Evolutionary conservation across 306 rosid genomes (phyloP).

Genomic region (Leucaena leucocephala): DNA sequence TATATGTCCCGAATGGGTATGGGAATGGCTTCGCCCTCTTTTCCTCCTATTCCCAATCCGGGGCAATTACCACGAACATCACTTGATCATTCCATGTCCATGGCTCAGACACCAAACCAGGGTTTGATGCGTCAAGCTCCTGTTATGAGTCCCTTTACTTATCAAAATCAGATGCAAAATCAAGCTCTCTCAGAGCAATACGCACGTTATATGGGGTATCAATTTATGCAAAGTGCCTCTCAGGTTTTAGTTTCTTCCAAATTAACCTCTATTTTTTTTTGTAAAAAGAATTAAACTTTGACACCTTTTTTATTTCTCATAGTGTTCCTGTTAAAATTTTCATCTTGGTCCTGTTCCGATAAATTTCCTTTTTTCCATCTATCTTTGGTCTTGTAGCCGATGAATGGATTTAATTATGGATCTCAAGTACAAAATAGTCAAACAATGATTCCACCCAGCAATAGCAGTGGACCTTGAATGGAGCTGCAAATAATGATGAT

Average conservation of each 20-base stretch:
- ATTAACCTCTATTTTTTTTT: neutral
- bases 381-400: conserved; percentile 53
- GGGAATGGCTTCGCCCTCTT: conserved; percentile 63
- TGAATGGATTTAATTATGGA: conserved; percentile 67
- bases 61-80: conserved; percentile 65
- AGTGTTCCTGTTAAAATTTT: conserved; percentile 1
- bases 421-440: conserved; percentile 63
- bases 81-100: conserved; percentile 47
- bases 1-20: conserved; percentile 68
- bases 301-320: conserved; percentile 7
- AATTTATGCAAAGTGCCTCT: conserved; percentile 71
- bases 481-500: conserved; percentile 52
- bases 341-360: neutral
- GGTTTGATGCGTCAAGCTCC: conserved; percentile 62
- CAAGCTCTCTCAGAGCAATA: conserved; percentile 74
- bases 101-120: conserved; percentile 58
- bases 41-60: conserved; percentile 59
- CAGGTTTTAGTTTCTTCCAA: conserved; percentile 56
- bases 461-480: conserved; percentile 49
- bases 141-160: conserved; percentile 56
- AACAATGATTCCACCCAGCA: conserved; percentile 53
- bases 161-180: conserved; percentile 73
- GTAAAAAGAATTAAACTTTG: neutral
- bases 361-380: conserved; percentile 13
- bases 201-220: conserved; percentile 74